These are phyloP conservation scores for Spinacia oleracea DNA, from an alignment of 179 eudicot genomes.

Conservation along the genomic window DNA sequence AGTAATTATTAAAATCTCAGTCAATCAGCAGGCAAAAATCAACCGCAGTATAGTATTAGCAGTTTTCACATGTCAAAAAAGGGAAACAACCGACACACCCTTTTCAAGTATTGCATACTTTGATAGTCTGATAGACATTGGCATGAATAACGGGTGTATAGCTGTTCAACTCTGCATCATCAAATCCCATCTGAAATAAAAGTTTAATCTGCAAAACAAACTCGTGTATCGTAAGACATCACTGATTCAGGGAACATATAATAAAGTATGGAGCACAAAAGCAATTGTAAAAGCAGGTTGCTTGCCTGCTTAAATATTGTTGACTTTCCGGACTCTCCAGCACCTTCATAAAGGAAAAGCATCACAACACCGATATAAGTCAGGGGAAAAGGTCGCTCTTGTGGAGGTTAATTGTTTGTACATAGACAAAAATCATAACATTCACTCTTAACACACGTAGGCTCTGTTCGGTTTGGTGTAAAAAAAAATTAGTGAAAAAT, in stretches of 20 bases:
- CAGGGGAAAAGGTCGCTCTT: too few relatives aligned
- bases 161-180: conserved; percentile 71
- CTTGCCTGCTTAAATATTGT: conserved; percentile 95
- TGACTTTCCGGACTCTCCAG: conserved; percentile 98
- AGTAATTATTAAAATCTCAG: not conserved
- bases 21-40: not conserved
- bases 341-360: conserved; percentile 45
- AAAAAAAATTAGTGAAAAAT: not conserved
- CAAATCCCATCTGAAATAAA: conserved; percentile 86
- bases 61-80: conserved; percentile 23
- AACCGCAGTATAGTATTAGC: conserved; percentile 11
- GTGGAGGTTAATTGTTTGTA: too few relatives aligned
- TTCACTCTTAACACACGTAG: too few relatives aligned
- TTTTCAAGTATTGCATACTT: conserved; percentile 78
- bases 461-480: too few relatives aligned
- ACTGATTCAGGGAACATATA: conserved; percentile 9
- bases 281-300: not conserved
- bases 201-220: conserved; percentile 70
- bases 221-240: not conserved
- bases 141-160: conserved; percentile 86
- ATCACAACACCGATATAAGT: too few relatives aligned
- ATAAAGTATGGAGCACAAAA: conserved; percentile 1
- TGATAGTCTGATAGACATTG: conserved; percentile 93
- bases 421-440: too few relatives aligned
- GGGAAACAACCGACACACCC: conserved; percentile 70